Percentiles rank a stretch among this genome's conserved stretches.
Conservation (phyloP, 2,329 filamentous ascomycete genomes). For the Aaosphaeria pasadenensis region DNA sequence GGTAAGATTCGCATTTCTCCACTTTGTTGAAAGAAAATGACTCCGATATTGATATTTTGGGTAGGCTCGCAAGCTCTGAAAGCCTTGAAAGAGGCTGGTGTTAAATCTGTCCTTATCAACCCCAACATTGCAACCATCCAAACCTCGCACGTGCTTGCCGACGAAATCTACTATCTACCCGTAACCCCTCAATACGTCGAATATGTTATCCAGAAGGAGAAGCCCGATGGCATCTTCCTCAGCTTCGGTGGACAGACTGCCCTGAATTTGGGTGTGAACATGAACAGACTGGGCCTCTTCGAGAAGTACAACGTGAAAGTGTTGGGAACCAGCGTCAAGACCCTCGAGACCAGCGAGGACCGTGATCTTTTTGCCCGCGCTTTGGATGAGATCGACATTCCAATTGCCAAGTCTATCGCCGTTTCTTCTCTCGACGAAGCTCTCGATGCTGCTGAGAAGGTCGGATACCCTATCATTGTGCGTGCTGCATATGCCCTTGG, state of each 20-base stretch:
- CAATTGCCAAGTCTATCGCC: constrained; percentile 93
- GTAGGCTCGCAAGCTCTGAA: constrained; percentile 92
- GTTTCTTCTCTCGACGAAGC: constrained; percentile 90
- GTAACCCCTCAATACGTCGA: constrained; percentile 97
- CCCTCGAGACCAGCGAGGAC: constrained; percentile 91
- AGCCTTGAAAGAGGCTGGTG: constrained; percentile 91
- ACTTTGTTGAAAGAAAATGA: neutral
- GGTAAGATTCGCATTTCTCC: constrained; percentile 53
- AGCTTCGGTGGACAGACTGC: constrained; percentile 97
- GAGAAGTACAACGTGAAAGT: constrained; percentile 95
- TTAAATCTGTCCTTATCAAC: constrained; percentile 90
- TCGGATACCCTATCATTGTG: constrained; percentile 97
- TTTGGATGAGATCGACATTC: constrained; percentile 94
- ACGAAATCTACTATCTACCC: constrained; percentile 97
- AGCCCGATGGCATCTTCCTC: constrained; percentile 94
- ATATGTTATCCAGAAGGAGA: constrained; percentile 94
- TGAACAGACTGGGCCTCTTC: constrained; percentile 94
- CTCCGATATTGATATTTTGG: constrained; percentile 11
- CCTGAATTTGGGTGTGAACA: constrained; percentile 93
- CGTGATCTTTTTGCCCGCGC: constrained; percentile 95
- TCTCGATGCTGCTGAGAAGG: constrained; percentile 75
- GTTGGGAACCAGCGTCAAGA: constrained; percentile 90
- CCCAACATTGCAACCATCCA: constrained; percentile 98
- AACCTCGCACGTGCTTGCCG: constrained; percentile 91
- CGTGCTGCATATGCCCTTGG: constrained; percentile 95